Evolutionary conservation across 73 alveolate species (phyloP).

Genomic region (Tetrahymena borealis): DNA sequence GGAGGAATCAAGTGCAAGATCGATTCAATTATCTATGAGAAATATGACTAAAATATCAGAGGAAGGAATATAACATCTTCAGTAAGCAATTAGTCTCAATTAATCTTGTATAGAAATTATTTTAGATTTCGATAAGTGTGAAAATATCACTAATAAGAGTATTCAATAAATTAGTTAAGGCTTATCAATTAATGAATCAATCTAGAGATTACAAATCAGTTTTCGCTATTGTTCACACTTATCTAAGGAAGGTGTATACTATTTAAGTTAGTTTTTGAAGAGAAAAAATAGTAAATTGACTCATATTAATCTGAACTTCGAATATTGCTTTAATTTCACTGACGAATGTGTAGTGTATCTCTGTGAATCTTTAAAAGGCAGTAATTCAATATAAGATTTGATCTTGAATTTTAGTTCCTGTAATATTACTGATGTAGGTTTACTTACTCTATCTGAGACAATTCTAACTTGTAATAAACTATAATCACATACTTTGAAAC

Average conservation of each 20-base stretch:
- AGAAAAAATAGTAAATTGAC: neutral
- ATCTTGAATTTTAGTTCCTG: neutral
- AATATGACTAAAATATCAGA: neutral
- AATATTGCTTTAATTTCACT: neutral
- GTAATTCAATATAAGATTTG: neutral
- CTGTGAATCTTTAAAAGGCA: neutral
- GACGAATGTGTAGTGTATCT: neutral
- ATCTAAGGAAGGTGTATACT: neutral
- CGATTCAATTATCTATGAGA: neutral
- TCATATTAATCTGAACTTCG: neutral
- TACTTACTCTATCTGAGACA: neutral
- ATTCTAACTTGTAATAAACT: neutral
- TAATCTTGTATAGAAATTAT: neutral
- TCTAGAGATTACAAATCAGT: neutral
- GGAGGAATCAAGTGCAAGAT: neutral
- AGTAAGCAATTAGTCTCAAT: neutral
- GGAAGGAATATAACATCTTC: neutral
- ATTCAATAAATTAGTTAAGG: neutral
- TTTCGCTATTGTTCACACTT: neutral
- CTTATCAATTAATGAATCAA: neutral
- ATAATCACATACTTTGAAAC: neutral
- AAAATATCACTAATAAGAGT: neutral
- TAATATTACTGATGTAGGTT: neutral
- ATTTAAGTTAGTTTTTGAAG: neutral
- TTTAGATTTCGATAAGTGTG: neutral